Conservation (phyloP, 176 grass and related monocot species). For the Zizania latifolia region DNA sequence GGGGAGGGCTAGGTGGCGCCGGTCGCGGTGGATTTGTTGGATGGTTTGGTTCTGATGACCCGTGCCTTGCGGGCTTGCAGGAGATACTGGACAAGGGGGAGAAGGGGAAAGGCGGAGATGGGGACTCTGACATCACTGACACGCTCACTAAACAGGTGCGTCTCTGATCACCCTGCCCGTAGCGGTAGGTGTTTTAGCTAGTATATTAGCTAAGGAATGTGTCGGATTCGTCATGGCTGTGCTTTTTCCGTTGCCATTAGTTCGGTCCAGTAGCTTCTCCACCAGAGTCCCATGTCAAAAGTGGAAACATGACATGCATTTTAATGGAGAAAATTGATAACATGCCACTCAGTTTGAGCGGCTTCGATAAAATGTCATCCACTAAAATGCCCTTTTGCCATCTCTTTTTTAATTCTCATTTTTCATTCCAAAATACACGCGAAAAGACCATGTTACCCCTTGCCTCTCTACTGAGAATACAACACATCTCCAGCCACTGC, state of each 20-base stretch:
- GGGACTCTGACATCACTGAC: constrained; percentile 19
- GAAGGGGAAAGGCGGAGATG: constrained; percentile 34
- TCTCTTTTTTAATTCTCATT: no score
- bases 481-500: no score
- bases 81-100: constrained; percentile 42
- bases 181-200: background rate
- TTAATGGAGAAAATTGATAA: no score
- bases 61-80: constrained; percentile 27
- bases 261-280: background rate
- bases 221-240: background rate
- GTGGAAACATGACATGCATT: background rate
- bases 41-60: constrained; percentile 17
- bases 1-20: background rate
- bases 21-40: background rate
- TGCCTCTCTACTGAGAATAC: no score
- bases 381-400: no score
- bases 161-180: background rate
- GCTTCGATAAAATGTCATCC: no score
- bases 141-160: constrained; percentile 52
- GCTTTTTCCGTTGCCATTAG: background rate
- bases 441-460: no score
- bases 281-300: background rate
- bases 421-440: no score
- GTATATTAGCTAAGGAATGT: background rate
- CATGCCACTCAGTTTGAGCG: no score